phyloP scores from a whole-genome alignment of 306 rosid species.

The Herpetospermum pedunculosum region DNA sequence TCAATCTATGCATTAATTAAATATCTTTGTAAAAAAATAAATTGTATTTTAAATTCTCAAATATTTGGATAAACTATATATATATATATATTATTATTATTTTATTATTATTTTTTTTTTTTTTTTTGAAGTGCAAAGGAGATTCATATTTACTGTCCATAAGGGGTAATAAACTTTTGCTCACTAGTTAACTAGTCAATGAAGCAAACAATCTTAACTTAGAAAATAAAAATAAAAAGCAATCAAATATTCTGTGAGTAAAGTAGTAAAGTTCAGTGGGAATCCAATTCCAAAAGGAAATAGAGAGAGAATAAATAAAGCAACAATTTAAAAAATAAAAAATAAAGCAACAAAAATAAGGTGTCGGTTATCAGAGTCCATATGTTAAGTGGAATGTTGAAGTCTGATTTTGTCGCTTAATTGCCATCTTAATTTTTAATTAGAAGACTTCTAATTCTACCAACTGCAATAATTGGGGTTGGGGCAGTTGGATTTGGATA shows the following conservation, averaged over 20 bases:
- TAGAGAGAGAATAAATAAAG: neutral
- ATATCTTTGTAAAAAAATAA: no score
- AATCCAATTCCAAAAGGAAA: neutral
- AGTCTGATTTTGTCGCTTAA: neutral
- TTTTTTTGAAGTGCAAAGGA: no score
- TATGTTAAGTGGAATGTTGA: neutral
- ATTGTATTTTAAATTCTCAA: no score
- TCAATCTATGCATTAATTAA: no score
- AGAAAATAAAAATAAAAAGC: neutral
- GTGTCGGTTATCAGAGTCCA: neutral
- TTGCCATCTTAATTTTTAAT: neutral
- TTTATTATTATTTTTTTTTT: no score
- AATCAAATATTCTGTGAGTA: neutral
- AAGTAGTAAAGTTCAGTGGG: neutral
- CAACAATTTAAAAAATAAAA: neutral
- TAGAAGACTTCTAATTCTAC: neutral
- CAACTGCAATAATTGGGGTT: neutral
- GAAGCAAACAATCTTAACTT: neutral
- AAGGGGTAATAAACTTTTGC: neutral
- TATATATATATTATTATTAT: no score
- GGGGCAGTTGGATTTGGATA: neutral
- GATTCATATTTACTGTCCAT: neutral
- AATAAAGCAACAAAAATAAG: neutral
- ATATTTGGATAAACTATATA: no score
- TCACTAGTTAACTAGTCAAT: neutral